Evolutionary conservation across 2,329 filamentous ascomycete species (phyloP), one percentile per base, ranked within the genome.

Genomic region (Penicillium sp.): DNA sequence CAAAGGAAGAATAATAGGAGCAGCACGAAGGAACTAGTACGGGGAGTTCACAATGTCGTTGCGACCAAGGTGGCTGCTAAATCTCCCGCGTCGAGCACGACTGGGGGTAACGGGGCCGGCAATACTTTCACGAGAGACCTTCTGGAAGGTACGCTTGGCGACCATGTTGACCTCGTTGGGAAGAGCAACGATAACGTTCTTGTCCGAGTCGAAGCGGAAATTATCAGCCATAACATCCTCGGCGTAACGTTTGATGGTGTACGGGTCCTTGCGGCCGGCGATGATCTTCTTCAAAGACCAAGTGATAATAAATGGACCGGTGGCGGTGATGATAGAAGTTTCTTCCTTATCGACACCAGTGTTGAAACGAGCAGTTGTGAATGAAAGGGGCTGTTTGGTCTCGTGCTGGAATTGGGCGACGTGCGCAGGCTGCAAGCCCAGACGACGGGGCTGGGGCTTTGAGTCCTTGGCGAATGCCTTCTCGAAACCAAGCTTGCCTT

Each of bases 141-240:
- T 88, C 81, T 91, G 91, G 70, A 99, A 84, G 56, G 87, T 88
- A 67, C 89, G 85, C 76, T 93, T 93, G 46, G 88, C 89, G 13
- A 99, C 91, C 93, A 98, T 98, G 76, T 97, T 96, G 65, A 99
- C 95, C 75, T 98, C 93, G 72, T 99, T 96, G 2, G 95, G 93
- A 62, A 99, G 80, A 1, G 95, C 95, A 35, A 99, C 93, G 69
- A 99, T 96, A 68, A 99, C 92, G 69, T 97, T 97, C 85, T 96
- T 96, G 76, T 99, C 95, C 5, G 89, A 93, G 47, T 93, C 93
- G 70, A 92, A 99, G 69, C 95, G 92, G 86, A 99, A 99, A 74
- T 99, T 96, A 74, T 99, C 95, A 4, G 95, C 95, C 82, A 96
- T 97, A 71, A 99, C 92, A 62, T 96, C 90, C 69, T 99, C 95